These are phyloP conservation scores for Trichoderma atrobrunneum DNA, from an alignment of 2,329 filamentous ascomycete species.

Conservation along the genomic window DNA sequence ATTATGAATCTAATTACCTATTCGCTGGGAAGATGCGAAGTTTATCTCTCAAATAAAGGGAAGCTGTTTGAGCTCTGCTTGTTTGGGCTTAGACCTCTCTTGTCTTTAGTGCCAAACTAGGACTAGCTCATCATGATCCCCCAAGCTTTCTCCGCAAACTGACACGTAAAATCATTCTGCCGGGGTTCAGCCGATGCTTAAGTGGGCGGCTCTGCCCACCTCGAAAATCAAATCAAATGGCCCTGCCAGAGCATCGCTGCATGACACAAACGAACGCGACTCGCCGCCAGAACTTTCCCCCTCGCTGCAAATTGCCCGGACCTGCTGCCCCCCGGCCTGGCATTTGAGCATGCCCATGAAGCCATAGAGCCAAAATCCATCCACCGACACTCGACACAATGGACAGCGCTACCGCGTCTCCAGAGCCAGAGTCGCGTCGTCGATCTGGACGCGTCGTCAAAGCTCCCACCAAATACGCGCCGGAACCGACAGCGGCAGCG, in stretches of 20 bases:
- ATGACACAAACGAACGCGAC: conserved; percentile 19
- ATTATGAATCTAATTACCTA: not conserved
- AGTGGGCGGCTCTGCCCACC: conserved; percentile 16
- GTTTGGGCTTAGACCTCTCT: not conserved
- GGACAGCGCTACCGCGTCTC: conserved; percentile 54
- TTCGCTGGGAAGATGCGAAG: not conserved
- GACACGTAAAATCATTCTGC: not conserved
- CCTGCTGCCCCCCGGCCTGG: conserved; percentile 9
- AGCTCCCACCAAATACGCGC: conserved; percentile 58
- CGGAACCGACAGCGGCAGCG: conserved; percentile 43
- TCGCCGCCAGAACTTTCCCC: not conserved
- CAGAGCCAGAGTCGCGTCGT: conserved; percentile 56
- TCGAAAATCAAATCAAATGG: conserved; percentile 9
- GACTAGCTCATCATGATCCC: not conserved
- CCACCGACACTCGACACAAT: conserved; percentile 28
- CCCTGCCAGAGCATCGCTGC: conserved; percentile 3
- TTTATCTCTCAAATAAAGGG: not conserved
- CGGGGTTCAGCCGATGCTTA: conserved; percentile 6
- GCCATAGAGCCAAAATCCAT: not conserved
- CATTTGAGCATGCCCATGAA: conserved; percentile 8
- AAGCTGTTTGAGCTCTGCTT: not conserved
- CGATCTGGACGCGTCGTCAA: conserved; percentile 67
- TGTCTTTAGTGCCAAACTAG: not conserved
- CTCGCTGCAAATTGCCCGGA: conserved; percentile 2
- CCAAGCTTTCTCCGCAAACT: not conserved